Percentiles rank a stretch among this genome's conserved stretches.
phyloP scores from a whole-genome alignment of 1,284 basidiomycete species.

The Mycosarcoma mackinlayi region DNA sequence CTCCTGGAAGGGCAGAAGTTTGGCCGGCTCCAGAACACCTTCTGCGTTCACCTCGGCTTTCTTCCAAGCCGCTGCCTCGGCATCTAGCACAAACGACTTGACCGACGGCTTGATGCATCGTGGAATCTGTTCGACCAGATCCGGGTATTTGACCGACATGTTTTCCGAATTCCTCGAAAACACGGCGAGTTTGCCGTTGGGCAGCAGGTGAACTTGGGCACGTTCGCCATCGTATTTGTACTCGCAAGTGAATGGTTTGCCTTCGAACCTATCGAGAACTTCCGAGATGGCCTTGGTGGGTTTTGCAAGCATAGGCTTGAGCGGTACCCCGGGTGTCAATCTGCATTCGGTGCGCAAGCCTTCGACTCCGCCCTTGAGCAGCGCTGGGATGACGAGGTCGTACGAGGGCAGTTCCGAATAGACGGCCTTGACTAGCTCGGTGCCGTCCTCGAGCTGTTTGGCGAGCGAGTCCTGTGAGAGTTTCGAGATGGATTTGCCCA shows the following conservation, averaged over 20 bases:
- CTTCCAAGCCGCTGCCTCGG: constrained; percentile 96
- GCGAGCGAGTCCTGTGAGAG: constrained; percentile 78
- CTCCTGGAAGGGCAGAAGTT: constrained; percentile 96
- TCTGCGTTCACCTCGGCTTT: constrained; percentile 70
- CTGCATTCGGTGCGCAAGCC: constrained; percentile 81
- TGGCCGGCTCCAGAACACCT: constrained; percentile 63
- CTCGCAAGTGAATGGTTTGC: constrained; percentile 95
- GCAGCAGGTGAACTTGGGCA: constrained; percentile 74
- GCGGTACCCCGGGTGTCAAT: constrained; percentile 88
- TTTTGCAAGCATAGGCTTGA: constrained; percentile 99
- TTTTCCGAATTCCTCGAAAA: constrained; percentile 99
- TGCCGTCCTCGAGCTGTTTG: constrained; percentile 80
- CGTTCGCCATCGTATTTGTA: constrained; percentile 99
- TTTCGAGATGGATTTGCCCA: constrained; percentile 72
- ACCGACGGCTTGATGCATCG: constrained; percentile 75
- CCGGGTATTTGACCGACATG: constrained; percentile 99
- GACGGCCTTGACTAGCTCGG: constrained; percentile 85
- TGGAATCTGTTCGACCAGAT: constrained; percentile 91
- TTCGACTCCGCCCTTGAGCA: constrained; percentile 82
- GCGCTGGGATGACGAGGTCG: constrained; percentile 90
- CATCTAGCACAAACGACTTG: constrained; percentile 90
- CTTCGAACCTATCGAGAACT: constrained; percentile 96
- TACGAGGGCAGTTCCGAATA: constrained; percentile 96
- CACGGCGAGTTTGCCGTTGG: constrained; percentile 74
- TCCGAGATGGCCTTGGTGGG: constrained; percentile 99